Base-by-base conservation (phyloP, 306 rosid species). In the Sechiopsis laciniata region DNA sequence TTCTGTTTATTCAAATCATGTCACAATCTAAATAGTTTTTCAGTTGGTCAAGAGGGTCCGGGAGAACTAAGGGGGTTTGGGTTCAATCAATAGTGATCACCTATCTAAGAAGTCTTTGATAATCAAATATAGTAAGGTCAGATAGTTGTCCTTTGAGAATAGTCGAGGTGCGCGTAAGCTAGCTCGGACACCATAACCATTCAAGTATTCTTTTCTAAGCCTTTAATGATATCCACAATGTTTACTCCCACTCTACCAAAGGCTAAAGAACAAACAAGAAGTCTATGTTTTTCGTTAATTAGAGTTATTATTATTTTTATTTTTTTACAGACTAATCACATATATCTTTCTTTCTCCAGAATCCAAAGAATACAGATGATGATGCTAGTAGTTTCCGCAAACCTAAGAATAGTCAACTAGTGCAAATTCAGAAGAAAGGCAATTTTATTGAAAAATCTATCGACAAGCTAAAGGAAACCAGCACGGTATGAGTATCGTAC, bases 381-480 rank as follows among this genome's bases (percentile, higher is more conserved):
- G 74, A 74, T 82, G 80, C 83, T 45, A 83, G 35, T 40, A 80
- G 78, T 48, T 17, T 55, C 67, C 79, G 74, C 56, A 87, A 71
- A 75, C 59, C 74, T 56, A 80, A 81, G 75, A 79, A 60, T 72
- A 73, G 80, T 76, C 88, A 81, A 78, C 22, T 94, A 68, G 82
- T 72, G 73, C 85, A 75, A 76, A 86, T 87, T 86, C 85, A 79
- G 78, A 86, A 78, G 85, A 89, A 85, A 77, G 95, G 81, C 82
- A 83, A 83, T 71, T 59, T 89, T 53, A 77, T 94, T 55, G 89
- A 87, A 71, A 89, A 85, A 77, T 91, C 97, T 58, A 17, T 91
- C 40, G 86, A 81, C 81, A 91, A 89, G 82, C 83, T 94, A 40
- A 89, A 88, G 81, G 91, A 91, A 91, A 76, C 97, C 46, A 81